Evolutionary conservation across 805 yeast species (phyloP).

Genomic region (Cyberlindnera misumaiensis): DNA sequence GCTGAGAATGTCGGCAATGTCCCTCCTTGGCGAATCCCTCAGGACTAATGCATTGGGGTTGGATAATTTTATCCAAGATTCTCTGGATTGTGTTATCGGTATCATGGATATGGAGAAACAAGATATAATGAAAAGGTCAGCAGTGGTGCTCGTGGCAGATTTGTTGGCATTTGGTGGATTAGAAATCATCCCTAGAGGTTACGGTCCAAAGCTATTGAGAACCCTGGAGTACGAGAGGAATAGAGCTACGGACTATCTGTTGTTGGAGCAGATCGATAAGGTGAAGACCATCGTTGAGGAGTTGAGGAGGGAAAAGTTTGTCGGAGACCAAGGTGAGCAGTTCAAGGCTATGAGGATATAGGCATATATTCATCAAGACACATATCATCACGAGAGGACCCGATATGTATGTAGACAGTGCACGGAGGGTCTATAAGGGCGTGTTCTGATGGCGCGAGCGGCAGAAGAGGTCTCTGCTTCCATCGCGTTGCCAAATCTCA

Average conservation of each 20-base stretch:
- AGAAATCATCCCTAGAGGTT: slow-evolving; percentile 42
- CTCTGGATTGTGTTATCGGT: slow-evolving; percentile 74
- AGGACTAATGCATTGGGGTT: slow-evolving; percentile 52
- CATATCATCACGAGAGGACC: slow-evolving; percentile 23
- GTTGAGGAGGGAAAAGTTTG: slow-evolving; percentile 10
- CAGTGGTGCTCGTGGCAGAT: slow-evolving; percentile 63
- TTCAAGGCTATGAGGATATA: no score
- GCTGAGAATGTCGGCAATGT: slow-evolving; percentile 80
- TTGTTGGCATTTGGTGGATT: slow-evolving; percentile 43
- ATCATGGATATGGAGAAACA: slow-evolving; percentile 57
- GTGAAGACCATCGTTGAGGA: slow-evolving; percentile 27
- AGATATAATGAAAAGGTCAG: slow-evolving; percentile 57
- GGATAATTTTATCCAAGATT: slow-evolving; percentile 39
- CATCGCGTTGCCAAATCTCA: slow-evolving; percentile 20
- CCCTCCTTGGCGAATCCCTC: slow-evolving; percentile 70
- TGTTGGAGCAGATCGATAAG: slow-evolving; percentile 49
- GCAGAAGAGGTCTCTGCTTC: slow-evolving; percentile 23
- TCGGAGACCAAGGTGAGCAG: no score
- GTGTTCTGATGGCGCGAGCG: slow-evolving; percentile 22
- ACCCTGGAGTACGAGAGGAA: slow-evolving; percentile 37
- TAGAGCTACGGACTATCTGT: slow-evolving; percentile 50
- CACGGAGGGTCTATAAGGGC: slow-evolving; percentile 17
- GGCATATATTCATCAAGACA: slow-evolving; percentile 14
- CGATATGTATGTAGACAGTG: slow-evolving; percentile 24
- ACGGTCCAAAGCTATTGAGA: slow-evolving; percentile 36